phyloP scores from a whole-genome alignment of 2,329 filamentous ascomycete genomes.

The Aspergillus fructus region DNA sequence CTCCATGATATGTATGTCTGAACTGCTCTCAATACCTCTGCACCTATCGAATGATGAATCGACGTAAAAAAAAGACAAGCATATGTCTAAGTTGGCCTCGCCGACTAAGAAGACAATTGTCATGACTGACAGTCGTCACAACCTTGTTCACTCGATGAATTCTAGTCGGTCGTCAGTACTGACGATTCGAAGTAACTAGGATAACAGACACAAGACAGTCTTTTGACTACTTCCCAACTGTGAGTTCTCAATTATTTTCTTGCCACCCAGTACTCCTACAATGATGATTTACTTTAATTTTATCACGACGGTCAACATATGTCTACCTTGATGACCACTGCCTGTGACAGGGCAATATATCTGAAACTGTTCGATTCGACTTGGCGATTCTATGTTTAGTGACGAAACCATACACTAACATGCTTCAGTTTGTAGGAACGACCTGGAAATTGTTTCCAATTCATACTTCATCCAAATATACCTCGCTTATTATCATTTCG shows the following conservation, averaged over 20 bases:
- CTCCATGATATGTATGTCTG: conserved; percentile 29
- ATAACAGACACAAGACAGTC: neutral
- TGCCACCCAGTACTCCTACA: conserved; percentile 29
- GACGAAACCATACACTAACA: neutral
- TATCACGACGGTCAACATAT: conserved; percentile 89
- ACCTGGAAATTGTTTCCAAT: neutral
- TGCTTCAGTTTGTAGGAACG: conserved; percentile 2
- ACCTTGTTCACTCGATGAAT: conserved; percentile 16
- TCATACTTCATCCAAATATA: neutral
- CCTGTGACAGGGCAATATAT: conserved; percentile 69
- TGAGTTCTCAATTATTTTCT: conserved; percentile 15
- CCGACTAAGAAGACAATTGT: conserved; percentile 54
- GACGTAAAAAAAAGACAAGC: conserved; percentile 85
- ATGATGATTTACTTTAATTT: conserved; percentile 67
- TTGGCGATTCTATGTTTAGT: neutral
- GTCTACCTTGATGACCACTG: conserved; percentile 73
- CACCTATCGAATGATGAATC: conserved; percentile 68
- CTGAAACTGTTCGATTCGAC: conserved; percentile 23
- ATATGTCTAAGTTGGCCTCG: conserved; percentile 80
- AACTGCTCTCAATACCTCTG: conserved; percentile 17
- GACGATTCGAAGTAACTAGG: conserved; percentile 20
- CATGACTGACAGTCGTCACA: conserved; percentile 45
- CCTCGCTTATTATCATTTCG: no score
- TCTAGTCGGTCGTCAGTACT: conserved; percentile 25
- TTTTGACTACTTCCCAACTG: neutral